Conservation (phyloP, 1,284 basidiomycete genomes). For the Moesziomyces globuligerus region DNA sequence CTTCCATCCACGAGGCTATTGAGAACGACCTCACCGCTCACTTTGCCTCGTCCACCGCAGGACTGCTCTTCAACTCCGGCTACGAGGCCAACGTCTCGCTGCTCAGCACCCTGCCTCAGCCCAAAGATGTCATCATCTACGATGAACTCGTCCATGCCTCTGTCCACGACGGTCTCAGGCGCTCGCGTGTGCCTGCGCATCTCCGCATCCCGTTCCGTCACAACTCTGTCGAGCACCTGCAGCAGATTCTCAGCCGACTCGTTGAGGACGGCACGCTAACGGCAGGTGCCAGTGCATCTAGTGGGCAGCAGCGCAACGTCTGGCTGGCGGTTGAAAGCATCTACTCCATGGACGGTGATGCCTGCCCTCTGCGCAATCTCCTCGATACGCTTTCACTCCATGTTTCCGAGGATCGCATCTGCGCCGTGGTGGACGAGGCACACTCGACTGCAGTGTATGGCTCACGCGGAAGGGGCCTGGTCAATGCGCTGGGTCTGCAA, state of each 20-base stretch:
- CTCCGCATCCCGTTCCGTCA: constrained; percentile 34
- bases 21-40: constrained; percentile 52
- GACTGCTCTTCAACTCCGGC: constrained; percentile 89
- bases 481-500: constrained; percentile 39
- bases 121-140: constrained; percentile 80
- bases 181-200: constrained; percentile 70
- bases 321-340: constrained; percentile 83
- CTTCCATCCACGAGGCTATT: constrained; percentile 45
- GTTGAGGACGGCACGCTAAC: constrained; percentile 6
- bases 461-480: constrained; percentile 41
- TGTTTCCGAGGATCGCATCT: constrained; percentile 70
- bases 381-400: constrained; percentile 73
- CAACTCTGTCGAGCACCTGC: constrained; percentile 25
- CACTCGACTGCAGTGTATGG: constrained; percentile 82
- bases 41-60: constrained; percentile 70
- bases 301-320: constrained; percentile 39
- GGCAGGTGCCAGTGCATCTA: constrained; percentile 2
- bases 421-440: constrained; percentile 78
- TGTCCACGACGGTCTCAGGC: constrained; percentile 89
- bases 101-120: constrained; percentile 83
- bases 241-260: constrained; percentile 14
- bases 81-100: constrained; percentile 93
- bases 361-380: constrained; percentile 79
- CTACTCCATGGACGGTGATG: constrained; percentile 95
- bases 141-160: constrained; percentile 92